Evolutionary conservation across 2,329 filamentous ascomycete species (phyloP).

Genomic region (Cordyceps cateniannulata): DNA sequence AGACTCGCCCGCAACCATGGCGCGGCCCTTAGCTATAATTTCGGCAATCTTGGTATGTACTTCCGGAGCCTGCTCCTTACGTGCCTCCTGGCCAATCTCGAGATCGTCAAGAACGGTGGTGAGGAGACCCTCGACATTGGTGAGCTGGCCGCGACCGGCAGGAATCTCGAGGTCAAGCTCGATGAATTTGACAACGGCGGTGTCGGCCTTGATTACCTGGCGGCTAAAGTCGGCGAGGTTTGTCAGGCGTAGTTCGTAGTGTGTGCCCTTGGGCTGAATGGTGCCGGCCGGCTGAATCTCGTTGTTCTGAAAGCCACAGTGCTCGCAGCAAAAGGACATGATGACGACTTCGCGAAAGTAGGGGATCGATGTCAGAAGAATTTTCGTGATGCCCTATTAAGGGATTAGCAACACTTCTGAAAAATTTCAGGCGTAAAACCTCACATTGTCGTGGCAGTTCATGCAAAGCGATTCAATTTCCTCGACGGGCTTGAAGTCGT

Average conservation of each 20-base stretch:
- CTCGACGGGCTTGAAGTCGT: slow-evolving; percentile 53
- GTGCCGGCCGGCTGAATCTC: slow-evolving; percentile 89
- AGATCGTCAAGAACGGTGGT: slow-evolving; percentile 73
- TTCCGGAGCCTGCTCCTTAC: slow-evolving; percentile 72
- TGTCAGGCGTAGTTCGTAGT: slow-evolving; percentile 77
- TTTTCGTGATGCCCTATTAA: slow-evolving; percentile 67
- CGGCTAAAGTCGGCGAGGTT: slow-evolving; percentile 68
- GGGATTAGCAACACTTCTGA: slow-evolving; percentile 14
- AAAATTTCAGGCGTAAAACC: slow-evolving; percentile 17
- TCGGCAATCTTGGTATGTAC: slow-evolving; percentile 70
- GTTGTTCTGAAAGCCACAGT: slow-evolving; percentile 86
- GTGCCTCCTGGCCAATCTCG: slow-evolving; percentile 71
- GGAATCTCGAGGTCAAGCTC: slow-evolving; percentile 93
- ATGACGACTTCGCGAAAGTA: slow-evolving; percentile 97
- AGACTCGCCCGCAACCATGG: slow-evolving; percentile 69
- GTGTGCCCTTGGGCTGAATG: slow-evolving; percentile 81
- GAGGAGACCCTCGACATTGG: slow-evolving; percentile 87
- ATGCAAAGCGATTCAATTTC: slow-evolving; percentile 77
- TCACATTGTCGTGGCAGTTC: slow-evolving; percentile 75
- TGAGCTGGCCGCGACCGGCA: slow-evolving; percentile 81
- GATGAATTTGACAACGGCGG: slow-evolving; percentile 77
- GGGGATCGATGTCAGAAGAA: slow-evolving; percentile 87
- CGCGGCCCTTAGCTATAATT: slow-evolving; percentile 65
- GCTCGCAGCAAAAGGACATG: slow-evolving; percentile 90
- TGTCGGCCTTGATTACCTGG: slow-evolving; percentile 89